phyloP scores from a whole-genome alignment of 176 grass and related monocot genomes.

The Oryza punctata region DNA sequence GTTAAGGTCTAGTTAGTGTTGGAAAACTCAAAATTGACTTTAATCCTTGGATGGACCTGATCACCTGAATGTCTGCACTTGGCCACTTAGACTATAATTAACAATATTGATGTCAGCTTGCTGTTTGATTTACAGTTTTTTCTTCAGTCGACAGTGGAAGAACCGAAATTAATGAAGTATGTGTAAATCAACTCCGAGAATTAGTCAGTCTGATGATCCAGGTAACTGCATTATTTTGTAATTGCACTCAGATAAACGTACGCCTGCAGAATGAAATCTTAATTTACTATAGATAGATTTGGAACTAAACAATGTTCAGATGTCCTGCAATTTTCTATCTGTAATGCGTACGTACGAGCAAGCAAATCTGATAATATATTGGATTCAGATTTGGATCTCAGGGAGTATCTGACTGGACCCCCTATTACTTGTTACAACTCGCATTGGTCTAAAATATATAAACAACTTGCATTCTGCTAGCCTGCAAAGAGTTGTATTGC shows the following conservation, averaged over 20 bases:
- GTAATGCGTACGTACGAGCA: background rate
- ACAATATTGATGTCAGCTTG: background rate
- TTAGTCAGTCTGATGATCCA: conserved; percentile 6
- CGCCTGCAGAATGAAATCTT: conserved; percentile 36
- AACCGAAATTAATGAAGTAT: background rate
- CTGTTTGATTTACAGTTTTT: conserved; percentile 7
- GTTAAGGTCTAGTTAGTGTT: background rate
- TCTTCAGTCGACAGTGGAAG: background rate
- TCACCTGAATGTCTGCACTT: conserved; percentile 3
- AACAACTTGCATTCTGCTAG: conserved; percentile 47
- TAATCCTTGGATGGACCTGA: conserved; percentile 11
- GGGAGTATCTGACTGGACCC: conserved; percentile 44
- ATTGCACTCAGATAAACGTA: conserved; percentile 8
- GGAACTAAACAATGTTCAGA: conserved; percentile 29
- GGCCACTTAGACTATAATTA: background rate
- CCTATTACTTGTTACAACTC: conserved; percentile 8
- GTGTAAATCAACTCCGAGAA: background rate
- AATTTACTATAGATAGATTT: conserved; percentile 23
- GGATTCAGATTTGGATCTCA: conserved; percentile 54
- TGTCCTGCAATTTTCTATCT: conserved; percentile 28
- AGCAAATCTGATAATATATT: conserved; percentile 31
- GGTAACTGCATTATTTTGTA: background rate
- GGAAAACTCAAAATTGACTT: conserved; percentile 26
- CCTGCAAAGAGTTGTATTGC: conserved; percentile 45
- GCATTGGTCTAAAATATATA: conserved; percentile 5